A percentile compares a stretch with the other conserved stretches of the same genome.
phyloP scores from a whole-genome alignment of 1,284 basidiomycete genomes.

The Sanghuangporus baumii region DNA sequence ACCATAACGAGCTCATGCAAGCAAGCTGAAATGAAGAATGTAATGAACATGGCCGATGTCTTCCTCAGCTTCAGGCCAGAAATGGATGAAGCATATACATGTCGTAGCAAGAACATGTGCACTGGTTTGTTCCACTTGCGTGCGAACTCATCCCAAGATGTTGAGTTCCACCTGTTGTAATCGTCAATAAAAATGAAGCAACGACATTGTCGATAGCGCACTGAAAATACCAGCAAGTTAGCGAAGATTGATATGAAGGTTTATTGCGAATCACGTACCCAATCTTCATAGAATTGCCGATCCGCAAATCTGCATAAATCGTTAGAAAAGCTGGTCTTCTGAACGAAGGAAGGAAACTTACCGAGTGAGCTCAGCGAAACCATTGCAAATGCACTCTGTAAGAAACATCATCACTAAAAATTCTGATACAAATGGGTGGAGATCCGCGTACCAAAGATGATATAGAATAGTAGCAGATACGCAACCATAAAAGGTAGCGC shows the following conservation, averaged over 20 bases:
- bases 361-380: conserved; percentile 89
- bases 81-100: conserved; percentile 90
- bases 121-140: conserved; percentile 94
- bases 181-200: background rate
- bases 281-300: conserved; percentile 95
- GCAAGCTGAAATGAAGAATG: conserved; percentile 84
- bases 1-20: conserved; percentile 97
- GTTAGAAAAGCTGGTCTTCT: background rate
- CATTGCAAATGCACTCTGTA: conserved; percentile 91
- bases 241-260: background rate
- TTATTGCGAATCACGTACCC: conserved; percentile 41
- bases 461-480: conserved; percentile 77
- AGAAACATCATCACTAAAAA: conserved; percentile 12
- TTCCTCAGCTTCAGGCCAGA: conserved; percentile 71
- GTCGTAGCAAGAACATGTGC: conserved; percentile 89
- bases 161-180: conserved; percentile 81
- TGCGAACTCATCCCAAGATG: conserved; percentile 94
- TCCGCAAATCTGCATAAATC: conserved; percentile 74
- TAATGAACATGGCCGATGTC: conserved; percentile 81
- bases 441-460: conserved; percentile 63
- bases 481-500: conserved; percentile 90
- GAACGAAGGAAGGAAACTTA: conserved; percentile 31
- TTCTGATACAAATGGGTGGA: conserved; percentile 18
- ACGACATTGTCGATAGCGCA: background rate
- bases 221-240: conserved; percentile 5